Conservation (phyloP, 768 basidiomycete genomes). For the Auriculariales sp. region DNA sequence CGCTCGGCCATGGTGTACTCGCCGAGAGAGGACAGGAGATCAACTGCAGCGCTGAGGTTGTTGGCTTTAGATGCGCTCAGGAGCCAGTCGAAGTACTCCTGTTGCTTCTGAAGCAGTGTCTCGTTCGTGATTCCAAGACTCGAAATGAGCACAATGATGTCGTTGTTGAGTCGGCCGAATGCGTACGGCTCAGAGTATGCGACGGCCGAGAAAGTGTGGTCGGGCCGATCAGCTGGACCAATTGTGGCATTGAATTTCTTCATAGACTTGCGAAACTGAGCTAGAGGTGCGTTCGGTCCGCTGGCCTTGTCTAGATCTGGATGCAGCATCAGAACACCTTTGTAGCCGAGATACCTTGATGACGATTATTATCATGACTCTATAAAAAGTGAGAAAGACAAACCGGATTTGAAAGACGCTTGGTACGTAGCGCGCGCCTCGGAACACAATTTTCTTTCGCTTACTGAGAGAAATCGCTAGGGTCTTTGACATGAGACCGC, state of each 20-base stretch:
- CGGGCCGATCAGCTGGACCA: too few species aligned
- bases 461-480: conserved; percentile 39
- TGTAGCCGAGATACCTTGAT: conserved; percentile 50
- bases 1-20: conserved; percentile 35
- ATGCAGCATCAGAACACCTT: conserved; percentile 52
- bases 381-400: background rate
- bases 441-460: conserved; percentile 38
- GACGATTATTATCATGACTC: background rate
- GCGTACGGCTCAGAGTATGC: conserved; percentile 47
- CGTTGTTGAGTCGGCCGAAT: conserved; percentile 55
- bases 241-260: conserved; percentile 45
- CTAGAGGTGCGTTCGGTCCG: conserved; percentile 18
- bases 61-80: conserved; percentile 30
- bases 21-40: conserved; percentile 38
- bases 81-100: conserved; percentile 47
- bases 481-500: conserved; percentile 42
- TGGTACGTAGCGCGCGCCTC: conserved; percentile 42
- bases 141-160: conserved; percentile 50
- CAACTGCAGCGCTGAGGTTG: conserved; percentile 26
- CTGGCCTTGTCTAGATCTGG: conserved; percentile 35
- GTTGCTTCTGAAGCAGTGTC: conserved; percentile 37
- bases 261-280: conserved; percentile 53
- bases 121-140: conserved; percentile 47
- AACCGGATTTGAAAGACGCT: conserved; percentile 51
- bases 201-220: conserved; percentile 53